Evolutionary conservation across 2,329 filamentous ascomycete species (phyloP), one percentile per base, ranked within the genome.

Genomic region (Colletotrichum destructivum): DNA sequence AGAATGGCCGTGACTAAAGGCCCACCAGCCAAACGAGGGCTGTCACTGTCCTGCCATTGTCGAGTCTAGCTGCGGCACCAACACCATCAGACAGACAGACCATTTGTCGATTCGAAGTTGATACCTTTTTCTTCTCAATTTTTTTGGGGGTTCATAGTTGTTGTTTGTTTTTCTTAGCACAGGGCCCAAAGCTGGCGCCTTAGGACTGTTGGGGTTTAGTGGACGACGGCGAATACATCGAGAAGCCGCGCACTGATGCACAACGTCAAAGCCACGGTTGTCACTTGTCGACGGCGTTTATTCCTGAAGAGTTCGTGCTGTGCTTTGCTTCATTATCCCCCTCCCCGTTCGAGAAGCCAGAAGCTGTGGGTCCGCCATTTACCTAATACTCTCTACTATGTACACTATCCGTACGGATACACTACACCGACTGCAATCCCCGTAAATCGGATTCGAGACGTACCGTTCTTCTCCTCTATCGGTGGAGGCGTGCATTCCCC

Each of bases 401-500:
- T 31, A 35, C 7, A 35, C 7, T 35, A 35, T 35, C 31, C 2
- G 31, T 35, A 35, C 31, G 31, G 31, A 31, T 31, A 31, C 31
- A 31, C 31, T 31, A 31, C 31, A 54, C 47, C 47, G 47, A 54
- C 61, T 63, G 60, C 60, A 54, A 62, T n/a, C 21, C 60, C 60
- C 60, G 60, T 62, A 62, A 42, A 62, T 62, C 47, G 60, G 60
- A 54, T 31, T 26, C n/a, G 21, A n/a, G 52, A 62, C 47, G 60
- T 62, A 62, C 60, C 35, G 5, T 31, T 12, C 16, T 21, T 21
- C 35, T 56, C 35, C 35, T 49, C n/a, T 49, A 7, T 49, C n/a
- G 18, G 31, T 56, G 52, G 52, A 56, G 31, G 54, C 18, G 54
- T n/a, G 31, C 12, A 15, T 44, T 55, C 52, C 54, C 54, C 54